Base-by-base conservation (phyloP, 805 yeast species). In the Blastobotrys chiropterorum region DNA sequence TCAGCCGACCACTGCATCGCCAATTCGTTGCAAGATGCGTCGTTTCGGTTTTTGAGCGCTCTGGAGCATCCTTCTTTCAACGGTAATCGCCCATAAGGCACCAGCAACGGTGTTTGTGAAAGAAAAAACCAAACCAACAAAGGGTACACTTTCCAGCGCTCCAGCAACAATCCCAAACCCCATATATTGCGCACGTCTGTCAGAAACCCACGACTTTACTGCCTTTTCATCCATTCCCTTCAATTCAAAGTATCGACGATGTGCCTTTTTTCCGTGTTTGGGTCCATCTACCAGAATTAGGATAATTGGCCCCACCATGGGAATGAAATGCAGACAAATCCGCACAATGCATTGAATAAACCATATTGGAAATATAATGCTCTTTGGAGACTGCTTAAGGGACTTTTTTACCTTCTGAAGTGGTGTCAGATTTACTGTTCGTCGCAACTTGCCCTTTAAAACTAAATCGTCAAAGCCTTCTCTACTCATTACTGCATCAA, bases 251-350 rank as follows among this genome's bases (percentile, higher is more conserved):
- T 82, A 84, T 42, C 87, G 69, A 14, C 68, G 59, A 49, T 82
- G 86, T 38, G 78, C 72, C 44, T 69, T 67, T 50, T 72, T 68
- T 0, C 83, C 87, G 38, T 76, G 75, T 17, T 76, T 65, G 0
- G 85, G 79, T 0, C 86, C 82, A 50, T 75, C 77, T 3, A 80
- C 51, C 2, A 78, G 49, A 13, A 81, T 66, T 8, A 79, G 74
- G 6, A 80, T 21, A 3, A 76, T n/a, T 0, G 86, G 85, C 0
- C 90, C 90, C 3, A 79, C 16, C 4, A 82, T 38, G 0, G 90
- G 90, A 13, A 84, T 70, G 49, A 73, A 64, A 30, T 76, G 74
- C 11, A 82, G 60, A 0, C 70, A 14, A 15, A 78, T 58, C 17
- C 72, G 64, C 0, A 71, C 14, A 0, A 73, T 0, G 1, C 73